Evolutionary conservation across 148 eudicot genomes (phyloP).

Genomic region (Chenopodium formosanum): DNA sequence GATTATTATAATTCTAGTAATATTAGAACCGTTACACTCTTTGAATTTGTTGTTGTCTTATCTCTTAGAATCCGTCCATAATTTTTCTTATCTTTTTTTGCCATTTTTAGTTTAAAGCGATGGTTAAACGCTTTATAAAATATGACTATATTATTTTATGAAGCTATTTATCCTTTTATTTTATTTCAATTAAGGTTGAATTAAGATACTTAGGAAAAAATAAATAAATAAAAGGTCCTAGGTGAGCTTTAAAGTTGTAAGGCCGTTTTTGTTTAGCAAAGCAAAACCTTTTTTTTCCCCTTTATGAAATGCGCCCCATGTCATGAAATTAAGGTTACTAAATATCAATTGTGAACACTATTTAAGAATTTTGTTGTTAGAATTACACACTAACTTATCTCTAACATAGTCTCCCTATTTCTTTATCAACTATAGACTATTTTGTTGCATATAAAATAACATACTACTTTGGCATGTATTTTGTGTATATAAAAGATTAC

Average conservation of each 20-base stretch:
- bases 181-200: not conserved
- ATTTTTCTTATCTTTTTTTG: constrained; percentile 3
- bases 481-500: no score
- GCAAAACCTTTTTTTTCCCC: no score
- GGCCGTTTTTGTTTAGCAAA: not conserved
- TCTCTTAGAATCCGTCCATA: constrained; percentile 10
- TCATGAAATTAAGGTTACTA: no score
- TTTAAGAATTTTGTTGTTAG: no score
- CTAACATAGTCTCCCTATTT: no score
- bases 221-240: not conserved
- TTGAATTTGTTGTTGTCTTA: constrained; percentile 21
- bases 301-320: no score
- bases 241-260: not conserved
- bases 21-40: constrained; percentile 26
- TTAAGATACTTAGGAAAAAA: not conserved
- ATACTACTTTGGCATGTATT: no score
- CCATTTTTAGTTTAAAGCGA: constrained; percentile 21
- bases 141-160: constrained; percentile 2
- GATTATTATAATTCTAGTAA: not conserved
- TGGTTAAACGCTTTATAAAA: constrained; percentile 21
- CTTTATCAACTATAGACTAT: no score
- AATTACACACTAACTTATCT: no score
- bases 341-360: no score
- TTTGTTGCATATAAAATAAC: no score
- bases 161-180: not conserved